Evolutionary conservation across 1,284 basidiomycete genomes (phyloP), one percentile per base, ranked within the genome.

Genomic region (Naganishia sp.): DNA sequence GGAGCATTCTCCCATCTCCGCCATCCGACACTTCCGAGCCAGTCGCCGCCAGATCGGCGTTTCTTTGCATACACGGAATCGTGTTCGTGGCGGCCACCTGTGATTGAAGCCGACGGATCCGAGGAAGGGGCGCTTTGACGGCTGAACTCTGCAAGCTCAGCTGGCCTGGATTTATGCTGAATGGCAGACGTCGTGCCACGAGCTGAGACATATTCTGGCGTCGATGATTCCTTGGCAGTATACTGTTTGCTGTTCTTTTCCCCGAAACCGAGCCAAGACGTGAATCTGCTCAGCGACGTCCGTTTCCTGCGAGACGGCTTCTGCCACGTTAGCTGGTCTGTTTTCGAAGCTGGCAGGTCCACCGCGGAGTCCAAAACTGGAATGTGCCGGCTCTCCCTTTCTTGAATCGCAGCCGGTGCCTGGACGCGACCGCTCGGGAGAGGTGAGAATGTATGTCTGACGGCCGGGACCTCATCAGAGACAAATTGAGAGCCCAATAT

Each of bases 21-120:
- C 21, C 59, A 48, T 18, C n/a, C 31, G 9, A 61, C 28, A 48
- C 57, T 50, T 21, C 48, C 59, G 21, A 61, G 16, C 59, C 59
- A 61, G 23, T 61, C 59, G 42, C 59, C 18, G 15, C 59, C 59
- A 4, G 59, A 61, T 28, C 59, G 33, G 18, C 59, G 36, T 39
- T 39, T 39, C 36, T 39, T 39, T 7, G 36, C 36, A 39, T 39
- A 2, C 2, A 39, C 13, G 36, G 13, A 3, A 39, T 39, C 6
- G 36, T 7, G 36, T 9, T 39, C 36, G 2, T 7, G 10, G 13
- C 7, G 36, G 36, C 6, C 36, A 39, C 36, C 36, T 39, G 36
- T 39, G 13, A 39, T 39, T 7, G 36, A 39, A 7, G 36, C 10
- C 10, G 36, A 39, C 7, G 6, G 36, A 39, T 39, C 13, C 36